phyloP scores from a whole-genome alignment of 176 grass and related monocot genomes.

The Olyra latifolia region DNA sequence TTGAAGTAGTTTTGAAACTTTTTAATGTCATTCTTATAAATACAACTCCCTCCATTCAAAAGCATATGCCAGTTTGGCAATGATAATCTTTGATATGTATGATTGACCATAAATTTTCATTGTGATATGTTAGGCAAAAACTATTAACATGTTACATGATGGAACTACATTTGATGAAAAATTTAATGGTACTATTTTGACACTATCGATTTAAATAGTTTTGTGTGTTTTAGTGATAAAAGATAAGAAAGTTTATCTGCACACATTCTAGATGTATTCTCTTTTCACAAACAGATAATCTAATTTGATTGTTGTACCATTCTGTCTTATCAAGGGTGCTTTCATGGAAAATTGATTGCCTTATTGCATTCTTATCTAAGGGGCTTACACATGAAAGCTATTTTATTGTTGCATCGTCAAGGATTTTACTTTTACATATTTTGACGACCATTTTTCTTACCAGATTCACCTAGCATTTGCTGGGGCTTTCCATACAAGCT shows the following conservation, averaged over 20 bases:
- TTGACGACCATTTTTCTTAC: slow-evolving; percentile 9
- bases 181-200: not conserved
- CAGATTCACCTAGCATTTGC: slow-evolving; percentile 81
- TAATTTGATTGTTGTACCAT: not conserved
- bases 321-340: not conserved
- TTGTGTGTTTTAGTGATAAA: not conserved
- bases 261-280: not conserved
- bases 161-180: not conserved
- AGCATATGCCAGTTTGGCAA: not conserved
- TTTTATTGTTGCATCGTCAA: not conserved
- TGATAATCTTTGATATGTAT: not conserved
- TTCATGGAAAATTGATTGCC: not conserved
- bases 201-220: not conserved
- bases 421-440: not conserved
- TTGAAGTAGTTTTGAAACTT: not conserved
- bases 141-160: not conserved
- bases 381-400: no score
- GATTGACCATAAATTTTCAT: not conserved
- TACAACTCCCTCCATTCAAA: not conserved
- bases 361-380: no score
- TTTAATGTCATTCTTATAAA: not conserved
- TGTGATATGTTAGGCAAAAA: not conserved
- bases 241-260: not conserved
- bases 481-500: slow-evolving; percentile 88
- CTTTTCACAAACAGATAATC: not conserved